Evolutionary conservation across 495 filamentous ascomycete species (phyloP).

Genomic region (Hypomontagnella monticulosa): DNA sequence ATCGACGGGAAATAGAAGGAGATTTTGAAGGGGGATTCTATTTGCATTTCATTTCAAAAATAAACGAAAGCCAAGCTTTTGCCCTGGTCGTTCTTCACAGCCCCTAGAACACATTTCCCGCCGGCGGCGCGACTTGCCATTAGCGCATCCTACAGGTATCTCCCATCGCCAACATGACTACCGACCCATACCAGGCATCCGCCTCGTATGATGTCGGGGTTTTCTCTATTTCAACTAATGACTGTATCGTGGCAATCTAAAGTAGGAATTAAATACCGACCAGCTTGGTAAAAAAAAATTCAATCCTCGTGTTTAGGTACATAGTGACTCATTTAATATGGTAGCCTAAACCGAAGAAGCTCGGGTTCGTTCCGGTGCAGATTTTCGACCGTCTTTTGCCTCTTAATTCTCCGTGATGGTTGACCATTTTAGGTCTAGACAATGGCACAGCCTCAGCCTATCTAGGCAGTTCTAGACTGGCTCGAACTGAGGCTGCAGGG

Average conservation of each 20-base stretch:
- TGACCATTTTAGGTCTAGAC: not conserved
- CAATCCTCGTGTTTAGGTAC: no score
- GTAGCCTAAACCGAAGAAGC: no score
- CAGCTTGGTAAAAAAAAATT: no score
- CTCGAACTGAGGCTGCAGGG: not conserved
- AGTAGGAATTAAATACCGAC: no score
- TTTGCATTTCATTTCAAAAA: conserved; percentile 22
- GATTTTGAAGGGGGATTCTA: conserved; percentile 18
- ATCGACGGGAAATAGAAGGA: conserved; percentile 17
- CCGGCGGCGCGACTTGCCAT: conserved; percentile 14
- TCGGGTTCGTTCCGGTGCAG: no score
- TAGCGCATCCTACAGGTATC: conserved; percentile 1
- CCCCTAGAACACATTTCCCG: conserved; percentile 10
- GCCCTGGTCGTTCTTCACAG: conserved; percentile 11
- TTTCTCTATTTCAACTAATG: no score
- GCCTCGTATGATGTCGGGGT: not conserved
- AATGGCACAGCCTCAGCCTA: not conserved
- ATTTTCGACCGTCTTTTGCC: no score
- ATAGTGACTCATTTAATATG: no score
- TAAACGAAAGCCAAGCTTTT: conserved; percentile 36
- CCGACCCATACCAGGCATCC: not conserved
- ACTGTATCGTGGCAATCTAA: no score
- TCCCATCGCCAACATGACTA: not conserved
- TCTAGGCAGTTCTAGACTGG: not conserved
- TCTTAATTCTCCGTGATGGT: no score